Conservation (phyloP, 192 early-diverging fungal genomes). For the Irineochytrium annulatum region DNA sequence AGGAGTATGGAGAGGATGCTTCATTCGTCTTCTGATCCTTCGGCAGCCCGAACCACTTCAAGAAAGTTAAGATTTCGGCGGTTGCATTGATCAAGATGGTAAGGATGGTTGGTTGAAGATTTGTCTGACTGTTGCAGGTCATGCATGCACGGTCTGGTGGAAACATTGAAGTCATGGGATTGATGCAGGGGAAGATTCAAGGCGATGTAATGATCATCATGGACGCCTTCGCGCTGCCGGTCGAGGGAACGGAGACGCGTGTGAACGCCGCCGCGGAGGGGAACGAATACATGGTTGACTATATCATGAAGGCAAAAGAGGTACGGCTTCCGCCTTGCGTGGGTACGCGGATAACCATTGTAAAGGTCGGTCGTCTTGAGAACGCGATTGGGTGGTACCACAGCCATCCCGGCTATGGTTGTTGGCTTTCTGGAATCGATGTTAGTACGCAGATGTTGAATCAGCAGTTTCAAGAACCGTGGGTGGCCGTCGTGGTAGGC, state of each 20-base stretch:
- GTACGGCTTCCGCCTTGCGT: no score
- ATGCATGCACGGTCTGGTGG: slow-evolving; percentile 98
- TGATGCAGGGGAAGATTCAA: slow-evolving; percentile 87
- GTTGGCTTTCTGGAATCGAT: slow-evolving; percentile 99
- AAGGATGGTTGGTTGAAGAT: slow-evolving; percentile 3
- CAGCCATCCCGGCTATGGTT: slow-evolving; percentile 98
- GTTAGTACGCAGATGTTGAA: slow-evolving; percentile 93
- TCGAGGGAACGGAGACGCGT: slow-evolving; percentile 96
- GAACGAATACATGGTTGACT: slow-evolving; percentile 97
- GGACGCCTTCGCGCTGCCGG: slow-evolving; percentile 96
- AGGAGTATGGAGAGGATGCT: slow-evolving; percentile 50
- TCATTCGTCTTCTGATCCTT: background rate
- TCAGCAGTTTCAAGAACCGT: slow-evolving; percentile 93
- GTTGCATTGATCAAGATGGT: slow-evolving; percentile 98
- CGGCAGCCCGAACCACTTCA: slow-evolving; percentile 77
- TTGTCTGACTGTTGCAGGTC: slow-evolving; percentile 41
- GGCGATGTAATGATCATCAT: slow-evolving; percentile 89
- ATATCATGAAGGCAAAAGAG: slow-evolving; percentile 77
- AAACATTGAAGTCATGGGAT: slow-evolving; percentile 94
- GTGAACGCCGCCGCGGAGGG: slow-evolving; percentile 90
- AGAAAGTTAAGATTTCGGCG: slow-evolving; percentile 85
- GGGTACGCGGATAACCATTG: background rate
- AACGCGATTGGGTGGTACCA: slow-evolving; percentile 99
- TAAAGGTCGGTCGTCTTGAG: slow-evolving; percentile 81
- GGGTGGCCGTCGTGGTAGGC: slow-evolving; percentile 85